Base-by-base conservation (phyloP, 768 basidiomycete species). In the Termitomyces sp. region DNA sequence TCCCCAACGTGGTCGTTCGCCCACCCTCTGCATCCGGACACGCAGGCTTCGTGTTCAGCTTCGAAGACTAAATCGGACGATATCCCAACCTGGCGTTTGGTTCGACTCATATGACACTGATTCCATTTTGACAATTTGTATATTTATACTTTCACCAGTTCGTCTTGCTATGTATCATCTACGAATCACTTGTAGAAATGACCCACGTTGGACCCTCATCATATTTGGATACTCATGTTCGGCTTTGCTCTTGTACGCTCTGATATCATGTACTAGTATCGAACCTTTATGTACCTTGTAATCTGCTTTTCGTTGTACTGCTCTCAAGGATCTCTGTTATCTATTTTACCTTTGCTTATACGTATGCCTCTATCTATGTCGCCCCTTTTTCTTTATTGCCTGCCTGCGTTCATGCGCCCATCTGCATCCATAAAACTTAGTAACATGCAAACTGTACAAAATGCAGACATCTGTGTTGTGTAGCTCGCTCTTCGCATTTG, bases 1-100 rank as follows among this genome's bases (percentile, higher is more conserved):
- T 89, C 35, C 87, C 88, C 36, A 78, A 82, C 44, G 84, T 89
- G 33, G 78, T 87, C 58, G 78, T 89, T 57, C 78, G 86, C 20
- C 85, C 86, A 11, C 86, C 86, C 15, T 88, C 85, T 12, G 76
- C 71, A 49, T 74, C 72, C 63, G 78, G 84, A 52, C 78, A 79
- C 62, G 74, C 72, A 58, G 78, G 70, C 20, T 79, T 77, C 57
- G 74, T 72, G 50, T 81, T 82, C 64, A 75, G 66, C 61, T 83
- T 82, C 73, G 49, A 58, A 36, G 71, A 73, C 68, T 76, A 69
- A 73, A 71, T 69, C 66, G 65, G 62, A 71, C 62, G 40, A 65
- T 67, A 62, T 59, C 48, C 64, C 64, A 61, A 58, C 57, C 58
- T 49, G 54, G 24, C 40, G 58, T 68, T 65, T 63, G 66, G 48